Evolutionary conservation across 495 filamentous ascomycete genomes (phyloP).

Genomic region (Geopyxis carbonaria): DNA sequence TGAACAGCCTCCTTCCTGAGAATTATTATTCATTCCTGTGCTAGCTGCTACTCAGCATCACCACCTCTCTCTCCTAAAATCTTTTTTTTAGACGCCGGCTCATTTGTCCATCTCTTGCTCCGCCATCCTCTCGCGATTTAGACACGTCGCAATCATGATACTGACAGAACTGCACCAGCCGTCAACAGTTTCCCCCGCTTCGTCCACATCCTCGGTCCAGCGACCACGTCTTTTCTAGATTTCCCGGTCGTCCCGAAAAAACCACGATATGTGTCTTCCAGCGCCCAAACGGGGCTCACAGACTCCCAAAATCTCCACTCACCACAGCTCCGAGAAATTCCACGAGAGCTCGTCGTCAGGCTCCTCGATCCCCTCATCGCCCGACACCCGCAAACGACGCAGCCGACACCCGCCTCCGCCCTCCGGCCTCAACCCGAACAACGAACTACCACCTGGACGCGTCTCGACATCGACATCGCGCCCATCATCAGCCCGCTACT

Average conservation of each 20-base stretch:
- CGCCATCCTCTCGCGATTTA: neutral
- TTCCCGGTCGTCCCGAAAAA: neutral
- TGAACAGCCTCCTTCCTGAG: constrained; percentile 3
- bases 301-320: neutral
- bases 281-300: neutral
- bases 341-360: constrained; percentile 1
- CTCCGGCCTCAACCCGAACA: neutral
- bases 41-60: too few species aligned
- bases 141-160: constrained; percentile 1
- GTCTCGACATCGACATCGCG: neutral
- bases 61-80: neutral
- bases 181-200: too few species aligned
- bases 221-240: too few species aligned
- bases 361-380: neutral
- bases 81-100: too few species aligned
- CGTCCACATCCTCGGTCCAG: too few species aligned
- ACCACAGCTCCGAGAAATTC: constrained; percentile 1
- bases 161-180: too few species aligned
- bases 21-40: neutral
- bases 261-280: constrained; percentile 5
- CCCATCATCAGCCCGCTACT: neutral
- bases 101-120: neutral
- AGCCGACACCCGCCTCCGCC: neutral
- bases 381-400: constrained; percentile 1
- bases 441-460: neutral